A percentile compares a stretch with the other conserved stretches of the same genome.
These are phyloP conservation scores for Candida khao-thaluensis DNA, from an alignment of 805 yeast genomes.

Conservation along the genomic window DNA sequence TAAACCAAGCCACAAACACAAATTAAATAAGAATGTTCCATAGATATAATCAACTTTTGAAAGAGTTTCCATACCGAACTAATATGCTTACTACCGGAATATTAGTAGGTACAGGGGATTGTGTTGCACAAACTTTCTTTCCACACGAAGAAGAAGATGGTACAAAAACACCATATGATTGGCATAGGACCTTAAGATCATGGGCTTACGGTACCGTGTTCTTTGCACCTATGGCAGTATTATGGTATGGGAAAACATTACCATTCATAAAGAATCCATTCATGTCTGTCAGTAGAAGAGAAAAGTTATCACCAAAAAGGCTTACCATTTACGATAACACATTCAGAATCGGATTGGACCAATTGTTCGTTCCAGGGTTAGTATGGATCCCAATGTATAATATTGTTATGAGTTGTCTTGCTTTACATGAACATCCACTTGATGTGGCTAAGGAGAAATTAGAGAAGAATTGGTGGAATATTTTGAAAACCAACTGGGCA, in stretches of 20 bases:
- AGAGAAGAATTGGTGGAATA: conserved; percentile 40
- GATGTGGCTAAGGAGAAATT: conserved; percentile 33
- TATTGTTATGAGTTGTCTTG: conserved; percentile 35
- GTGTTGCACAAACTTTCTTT: conserved; percentile 39
- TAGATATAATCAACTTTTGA: conserved; percentile 28
- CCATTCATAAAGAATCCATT: conserved; percentile 38
- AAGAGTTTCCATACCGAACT: conserved; percentile 49
- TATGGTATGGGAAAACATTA: conserved; percentile 39
- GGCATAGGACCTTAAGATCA: conserved; percentile 34
- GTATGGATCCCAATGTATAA: conserved; percentile 46
- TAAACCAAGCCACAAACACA: neutral
- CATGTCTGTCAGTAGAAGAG: conserved; percentile 19
- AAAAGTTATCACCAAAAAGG: conserved; percentile 13
- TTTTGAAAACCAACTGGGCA: conserved; percentile 39
- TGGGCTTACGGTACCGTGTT: conserved; percentile 37
- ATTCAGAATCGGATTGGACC: conserved; percentile 35
- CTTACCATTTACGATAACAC: conserved; percentile 20
- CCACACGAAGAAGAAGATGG: conserved; percentile 29
- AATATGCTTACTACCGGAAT: conserved; percentile 55
- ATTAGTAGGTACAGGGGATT: conserved; percentile 43
- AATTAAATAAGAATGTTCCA: conserved; percentile 15
- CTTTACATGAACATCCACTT: conserved; percentile 35
- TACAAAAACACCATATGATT: conserved; percentile 21
- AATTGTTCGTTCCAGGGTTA: conserved; percentile 35
- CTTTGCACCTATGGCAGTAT: conserved; percentile 40